Conservation (phyloP, 2,329 filamentous ascomycete species). For the Cladosporium sp. region DNA sequence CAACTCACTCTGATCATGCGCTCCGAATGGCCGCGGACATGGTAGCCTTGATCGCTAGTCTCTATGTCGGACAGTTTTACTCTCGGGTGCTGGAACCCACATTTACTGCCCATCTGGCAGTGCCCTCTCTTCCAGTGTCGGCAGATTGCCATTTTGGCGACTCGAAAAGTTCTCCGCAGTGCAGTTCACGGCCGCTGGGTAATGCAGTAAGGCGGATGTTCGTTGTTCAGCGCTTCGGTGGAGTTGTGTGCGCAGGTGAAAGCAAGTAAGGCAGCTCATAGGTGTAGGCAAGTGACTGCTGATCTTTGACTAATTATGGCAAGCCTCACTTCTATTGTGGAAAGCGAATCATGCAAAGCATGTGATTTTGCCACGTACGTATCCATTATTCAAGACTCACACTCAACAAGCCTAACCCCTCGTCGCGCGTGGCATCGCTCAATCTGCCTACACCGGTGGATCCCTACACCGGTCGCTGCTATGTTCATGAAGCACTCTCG, state of each 20-base stretch:
- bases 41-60: not conserved
- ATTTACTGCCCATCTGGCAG: conserved; percentile 6
- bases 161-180: not conserved
- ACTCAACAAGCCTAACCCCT: not conserved
- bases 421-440: not conserved
- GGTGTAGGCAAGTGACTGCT: not conserved
- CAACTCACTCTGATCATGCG: not conserved
- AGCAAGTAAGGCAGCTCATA: not conserved
- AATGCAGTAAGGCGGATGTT: not conserved
- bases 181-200: not conserved
- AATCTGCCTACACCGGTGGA: not conserved
- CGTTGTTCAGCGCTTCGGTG: not conserved
- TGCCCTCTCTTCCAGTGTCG: conserved; percentile 16
- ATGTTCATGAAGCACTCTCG: not conserved
- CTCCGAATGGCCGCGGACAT: not conserved
- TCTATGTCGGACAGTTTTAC: not conserved
- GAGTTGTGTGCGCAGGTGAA: not conserved
- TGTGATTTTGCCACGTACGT: not conserved
- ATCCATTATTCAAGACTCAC: not conserved
- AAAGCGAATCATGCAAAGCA: not conserved
- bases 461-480: not conserved
- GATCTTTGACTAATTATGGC: not conserved
- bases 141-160: conserved; percentile 10
- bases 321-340: not conserved
- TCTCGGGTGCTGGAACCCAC: conserved; percentile 10